These are phyloP conservation scores for Laetiporus sulphureus DNA, from an alignment of 1,284 basidiomycete genomes.

Conservation along the genomic window DNA sequence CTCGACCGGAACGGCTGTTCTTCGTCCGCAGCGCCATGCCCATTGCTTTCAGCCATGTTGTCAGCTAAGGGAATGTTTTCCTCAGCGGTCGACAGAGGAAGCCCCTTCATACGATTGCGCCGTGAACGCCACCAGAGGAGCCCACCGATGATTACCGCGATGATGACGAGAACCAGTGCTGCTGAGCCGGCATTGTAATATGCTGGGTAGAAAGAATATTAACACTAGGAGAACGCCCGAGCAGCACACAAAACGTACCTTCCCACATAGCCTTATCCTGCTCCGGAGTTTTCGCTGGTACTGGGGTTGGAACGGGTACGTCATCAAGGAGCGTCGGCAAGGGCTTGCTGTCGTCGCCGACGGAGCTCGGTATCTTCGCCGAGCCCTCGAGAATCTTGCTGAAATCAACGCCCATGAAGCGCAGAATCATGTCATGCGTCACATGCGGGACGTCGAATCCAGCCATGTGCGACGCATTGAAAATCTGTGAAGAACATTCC, in stretches of 20 bases:
- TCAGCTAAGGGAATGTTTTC: constrained; percentile 50
- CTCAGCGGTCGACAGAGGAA: constrained; percentile 38
- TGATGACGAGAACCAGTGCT: constrained; percentile 72
- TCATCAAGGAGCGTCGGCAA: constrained; percentile 41
- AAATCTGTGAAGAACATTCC: constrained; percentile 46
- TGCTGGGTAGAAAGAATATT: constrained; percentile 33
- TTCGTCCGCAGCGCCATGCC: constrained; percentile 28
- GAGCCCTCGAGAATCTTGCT: constrained; percentile 72
- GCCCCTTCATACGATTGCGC: constrained; percentile 31
- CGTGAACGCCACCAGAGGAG: constrained; percentile 72
- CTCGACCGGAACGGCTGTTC: constrained; percentile 22
- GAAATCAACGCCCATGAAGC: constrained; percentile 91
- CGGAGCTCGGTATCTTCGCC: constrained; percentile 65
- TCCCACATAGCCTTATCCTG: constrained; percentile 83
- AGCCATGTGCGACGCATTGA: constrained; percentile 92
- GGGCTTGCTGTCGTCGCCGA: constrained; percentile 66
- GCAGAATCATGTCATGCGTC: constrained; percentile 96
- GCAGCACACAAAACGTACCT: constrained; percentile 37
- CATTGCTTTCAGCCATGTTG: constrained; percentile 20
- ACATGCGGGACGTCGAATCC: constrained; percentile 87
- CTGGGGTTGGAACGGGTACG: constrained; percentile 28
- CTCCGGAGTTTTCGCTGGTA: constrained; percentile 50
- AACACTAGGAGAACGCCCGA: background rate
- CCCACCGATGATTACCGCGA: constrained; percentile 62
- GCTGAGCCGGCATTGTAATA: constrained; percentile 92